These are phyloP conservation scores for Rhizopus arrhizus DNA, from an alignment of 371 early-diverging fungal genomes.

Conservation along the genomic window DNA sequence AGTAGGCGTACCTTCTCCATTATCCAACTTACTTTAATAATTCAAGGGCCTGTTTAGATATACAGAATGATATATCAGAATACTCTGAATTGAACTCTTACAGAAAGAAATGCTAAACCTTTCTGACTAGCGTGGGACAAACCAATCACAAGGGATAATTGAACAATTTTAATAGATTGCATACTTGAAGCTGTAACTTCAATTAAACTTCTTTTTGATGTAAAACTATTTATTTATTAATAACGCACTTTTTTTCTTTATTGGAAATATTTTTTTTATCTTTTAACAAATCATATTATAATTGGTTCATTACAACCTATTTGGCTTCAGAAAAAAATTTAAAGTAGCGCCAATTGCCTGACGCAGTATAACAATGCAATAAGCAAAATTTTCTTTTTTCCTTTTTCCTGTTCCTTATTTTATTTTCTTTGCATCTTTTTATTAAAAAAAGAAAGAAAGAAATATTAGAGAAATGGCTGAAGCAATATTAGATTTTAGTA, in stretches of 20 bases:
- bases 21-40: no score
- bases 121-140: no score
- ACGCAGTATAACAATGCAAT: constrained; percentile 5
- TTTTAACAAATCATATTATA: constrained; percentile 14
- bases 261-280: constrained; percentile 45
- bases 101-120: no score
- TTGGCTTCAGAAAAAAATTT: background rate
- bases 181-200: no score
- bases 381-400: constrained; percentile 1
- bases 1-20: no score
- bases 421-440: background rate
- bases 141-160: no score
- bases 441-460: background rate
- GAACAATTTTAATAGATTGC: no score
- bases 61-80: no score
- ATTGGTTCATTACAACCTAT: background rate
- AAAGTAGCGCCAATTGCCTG: background rate
- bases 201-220: no score
- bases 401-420: constrained; percentile 5
- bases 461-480: constrained; percentile 39
- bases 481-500: constrained; percentile 87
- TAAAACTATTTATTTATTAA: no score
- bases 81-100: no score
- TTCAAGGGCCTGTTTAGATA: no score
- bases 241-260: background rate